Evolutionary conservation across 495 filamentous ascomycete genomes (phyloP), one percentile per base, ranked within the genome.

Genomic region (Chaetomium fimeti): DNA sequence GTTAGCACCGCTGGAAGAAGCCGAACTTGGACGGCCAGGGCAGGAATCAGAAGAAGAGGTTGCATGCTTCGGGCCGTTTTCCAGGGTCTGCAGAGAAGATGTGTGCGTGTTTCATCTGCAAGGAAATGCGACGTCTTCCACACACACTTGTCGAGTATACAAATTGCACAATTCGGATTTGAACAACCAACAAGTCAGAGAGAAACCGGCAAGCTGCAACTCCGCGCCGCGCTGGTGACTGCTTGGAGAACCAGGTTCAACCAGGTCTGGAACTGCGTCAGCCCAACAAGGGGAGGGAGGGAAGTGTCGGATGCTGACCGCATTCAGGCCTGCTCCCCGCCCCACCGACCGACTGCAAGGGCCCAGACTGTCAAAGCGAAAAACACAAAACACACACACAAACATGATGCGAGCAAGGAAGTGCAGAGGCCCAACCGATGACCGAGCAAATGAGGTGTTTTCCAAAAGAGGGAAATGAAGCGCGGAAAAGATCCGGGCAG

Each of bases 31-130:
- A 57, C 22, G 22, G n/a, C 32, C 7, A 1, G 4, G n/a, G 32
- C 32, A 16, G 5, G 16, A 57, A 15, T 1, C 32, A 36, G 32
- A 9, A 42, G 22, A 43, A 43, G 5, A 43, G 57, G 57, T 29
- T 59, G 40, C 40, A 59, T 59, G 15, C 42, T 59, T 59, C 57
- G 57, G 57, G 43, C 57, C 57, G 57, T 47, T 48, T 59, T 2
- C 40, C 36, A 29, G 43, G 43, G 43, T 36, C 54, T 57, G 54
- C 54, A 42, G 36, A 18, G 32, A 57, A n/a, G 28, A 5, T 25
- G 55, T 20, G 13, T 8, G n/a, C 12, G n/a, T 47, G 45, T 49
- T 49, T 49, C 45, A 49, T n/a, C 15, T 49, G 12, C 15, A n/a
- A 49, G 4, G 55, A 25, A 36, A 40, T 29, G 24, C 36, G 32